A percentile compares a stretch with the other conserved stretches of the same genome.
Evolutionary conservation across 495 filamentous ascomycete genomes (phyloP).

Genomic region (Penicillium malachiteum): DNA sequence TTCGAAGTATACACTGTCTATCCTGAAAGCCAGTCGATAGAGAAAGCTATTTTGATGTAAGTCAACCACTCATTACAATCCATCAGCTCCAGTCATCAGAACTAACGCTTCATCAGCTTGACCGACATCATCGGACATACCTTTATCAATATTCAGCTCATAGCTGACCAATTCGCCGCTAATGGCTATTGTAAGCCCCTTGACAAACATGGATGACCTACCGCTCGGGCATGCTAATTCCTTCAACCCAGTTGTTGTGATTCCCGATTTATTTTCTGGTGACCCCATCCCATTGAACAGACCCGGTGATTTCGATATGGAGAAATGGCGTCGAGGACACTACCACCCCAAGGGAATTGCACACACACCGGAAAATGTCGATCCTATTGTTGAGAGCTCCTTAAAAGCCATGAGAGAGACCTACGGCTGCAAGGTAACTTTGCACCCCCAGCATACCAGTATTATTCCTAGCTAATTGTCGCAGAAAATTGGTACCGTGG

Average conservation of each 20-base stretch:
- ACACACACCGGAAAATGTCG: neutral
- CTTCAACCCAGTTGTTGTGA: neutral
- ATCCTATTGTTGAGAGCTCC: neutral
- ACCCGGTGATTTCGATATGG: constrained; percentile 6
- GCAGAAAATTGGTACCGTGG: constrained; percentile 4
- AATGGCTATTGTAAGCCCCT: constrained; percentile 3
- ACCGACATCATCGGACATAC: constrained; percentile 4
- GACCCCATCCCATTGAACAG: constrained; percentile 5
- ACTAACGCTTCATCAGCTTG: neutral
- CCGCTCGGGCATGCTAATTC: too few species aligned
- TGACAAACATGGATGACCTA: too few species aligned
- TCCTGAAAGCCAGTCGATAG: neutral
- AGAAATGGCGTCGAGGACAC: neutral
- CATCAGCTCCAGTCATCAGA: neutral
- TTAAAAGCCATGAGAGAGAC: neutral
- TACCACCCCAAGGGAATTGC: constrained; percentile 3
- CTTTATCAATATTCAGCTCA: constrained; percentile 1
- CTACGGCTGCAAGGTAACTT: neutral
- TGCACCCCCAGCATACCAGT: too few species aligned
- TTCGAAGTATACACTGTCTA: constrained; percentile 4
- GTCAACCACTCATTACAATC: neutral
- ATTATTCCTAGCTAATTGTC: neutral
- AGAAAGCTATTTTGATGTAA: constrained; percentile 5
- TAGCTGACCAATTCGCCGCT: constrained; percentile 6
- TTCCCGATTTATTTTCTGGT: constrained; percentile 2